Percentiles rank a stretch among this genome's conserved stretches.
phyloP scores from a whole-genome alignment of 305 asterid genomes.

The Withania somnifera region DNA sequence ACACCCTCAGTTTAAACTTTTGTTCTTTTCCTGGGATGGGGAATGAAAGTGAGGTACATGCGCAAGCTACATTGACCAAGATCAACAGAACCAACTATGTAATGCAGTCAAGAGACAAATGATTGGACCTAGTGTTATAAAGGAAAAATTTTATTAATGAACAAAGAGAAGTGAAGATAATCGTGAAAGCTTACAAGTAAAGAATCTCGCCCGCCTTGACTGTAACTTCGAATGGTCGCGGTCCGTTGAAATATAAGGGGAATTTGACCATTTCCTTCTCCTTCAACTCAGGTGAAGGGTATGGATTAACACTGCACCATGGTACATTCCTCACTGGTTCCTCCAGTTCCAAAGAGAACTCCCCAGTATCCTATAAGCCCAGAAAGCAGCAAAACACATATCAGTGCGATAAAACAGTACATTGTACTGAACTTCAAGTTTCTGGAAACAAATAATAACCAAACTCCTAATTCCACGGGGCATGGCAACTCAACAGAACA shows the following conservation, averaged over 20 bases:
- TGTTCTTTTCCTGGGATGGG: not conserved
- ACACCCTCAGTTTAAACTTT: not conserved
- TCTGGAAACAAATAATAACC: not conserved
- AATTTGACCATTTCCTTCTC: conserved; percentile 38
- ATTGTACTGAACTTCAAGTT: not conserved
- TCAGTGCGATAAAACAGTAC: not conserved
- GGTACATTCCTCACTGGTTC: conserved; percentile 52
- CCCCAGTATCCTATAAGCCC: conserved; percentile 42
- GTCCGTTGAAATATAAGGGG: conserved; percentile 69
- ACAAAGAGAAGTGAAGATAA: not conserved
- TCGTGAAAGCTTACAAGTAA: conserved; percentile 50
- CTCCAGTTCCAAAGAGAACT: conserved; percentile 51
- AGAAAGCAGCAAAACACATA: not conserved
- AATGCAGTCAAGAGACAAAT: not conserved
- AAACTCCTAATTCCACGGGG: not conserved
- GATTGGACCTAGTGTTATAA: not conserved
- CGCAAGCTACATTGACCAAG: not conserved
- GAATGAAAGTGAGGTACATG: not conserved
- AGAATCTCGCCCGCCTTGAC: conserved; percentile 88
- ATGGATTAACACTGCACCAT: conserved; percentile 91
- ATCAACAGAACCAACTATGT: not conserved
- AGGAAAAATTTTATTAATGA: not conserved
- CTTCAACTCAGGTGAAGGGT: conserved; percentile 40
- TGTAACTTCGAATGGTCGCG: conserved; percentile 78
- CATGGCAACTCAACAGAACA: not conserved